Evolutionary conservation across 805 yeast species (phyloP).

Genomic region (Monosporozyma unispora): DNA sequence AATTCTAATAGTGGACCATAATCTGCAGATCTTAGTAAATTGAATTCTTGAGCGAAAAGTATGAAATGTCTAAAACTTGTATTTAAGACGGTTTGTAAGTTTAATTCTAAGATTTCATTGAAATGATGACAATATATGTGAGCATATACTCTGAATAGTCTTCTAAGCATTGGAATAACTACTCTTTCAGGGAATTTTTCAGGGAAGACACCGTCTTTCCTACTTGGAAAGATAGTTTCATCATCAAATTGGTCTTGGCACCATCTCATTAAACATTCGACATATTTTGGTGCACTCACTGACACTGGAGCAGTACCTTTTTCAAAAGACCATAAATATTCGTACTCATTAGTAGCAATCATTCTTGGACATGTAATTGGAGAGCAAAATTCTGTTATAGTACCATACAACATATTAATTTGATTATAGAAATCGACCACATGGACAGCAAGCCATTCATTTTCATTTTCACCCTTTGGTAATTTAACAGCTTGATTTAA

Average conservation of each 20-base stretch:
- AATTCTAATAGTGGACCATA: constrained; percentile 88
- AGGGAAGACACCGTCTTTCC: constrained; percentile 87
- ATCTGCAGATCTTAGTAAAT: constrained; percentile 67
- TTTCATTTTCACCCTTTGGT: constrained; percentile 84
- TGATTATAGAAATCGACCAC: constrained; percentile 97
- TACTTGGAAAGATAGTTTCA: constrained; percentile 81
- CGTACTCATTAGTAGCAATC: constrained; percentile 97
- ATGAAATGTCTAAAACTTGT: constrained; percentile 93
- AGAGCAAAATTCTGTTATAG: constrained; percentile 93
- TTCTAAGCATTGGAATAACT: constrained; percentile 78
- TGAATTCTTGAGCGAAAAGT: constrained; percentile 76
- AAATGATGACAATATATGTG: constrained; percentile 97
- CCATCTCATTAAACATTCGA: constrained; percentile 91
- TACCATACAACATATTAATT: constrained; percentile 90
- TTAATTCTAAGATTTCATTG: constrained; percentile 87
- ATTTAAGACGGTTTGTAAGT: constrained; percentile 84
- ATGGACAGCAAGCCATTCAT: constrained; percentile 95
- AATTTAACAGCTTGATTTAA: constrained; percentile 86
- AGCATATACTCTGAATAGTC: constrained; percentile 90
- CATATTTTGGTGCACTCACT: constrained; percentile 90
- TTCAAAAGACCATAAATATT: constrained; percentile 92
- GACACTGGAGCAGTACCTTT: constrained; percentile 64
- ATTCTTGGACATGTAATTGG: constrained; percentile 91
- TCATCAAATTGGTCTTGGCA: constrained; percentile 88
- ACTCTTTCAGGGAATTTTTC: constrained; percentile 61